These are phyloP conservation scores for Talaromyces sp. DNA, from an alignment of 2,329 filamentous ascomycete genomes.

Conservation along the genomic window DNA sequence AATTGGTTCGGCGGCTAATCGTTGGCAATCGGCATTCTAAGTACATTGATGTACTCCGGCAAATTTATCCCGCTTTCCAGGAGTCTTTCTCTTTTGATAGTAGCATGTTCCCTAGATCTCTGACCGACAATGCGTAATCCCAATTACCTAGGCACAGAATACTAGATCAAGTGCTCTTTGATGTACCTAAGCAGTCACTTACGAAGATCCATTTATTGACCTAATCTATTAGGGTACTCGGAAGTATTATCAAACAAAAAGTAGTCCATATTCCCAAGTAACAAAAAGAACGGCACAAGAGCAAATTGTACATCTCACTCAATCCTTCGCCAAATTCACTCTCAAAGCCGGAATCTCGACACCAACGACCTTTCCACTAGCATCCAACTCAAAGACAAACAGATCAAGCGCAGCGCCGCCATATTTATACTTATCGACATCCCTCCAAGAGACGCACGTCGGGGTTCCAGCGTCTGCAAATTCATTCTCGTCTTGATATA, in stretches of 20 bases:
- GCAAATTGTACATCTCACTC: background rate
- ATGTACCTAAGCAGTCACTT: background rate
- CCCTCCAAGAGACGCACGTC: slow-evolving; percentile 31
- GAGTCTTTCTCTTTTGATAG: too few species aligned
- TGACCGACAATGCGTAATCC: too few species aligned
- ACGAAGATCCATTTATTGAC: background rate
- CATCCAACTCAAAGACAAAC: slow-evolving; percentile 29
- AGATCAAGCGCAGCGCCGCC: slow-evolving; percentile 26
- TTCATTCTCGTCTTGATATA: slow-evolving; percentile 27
- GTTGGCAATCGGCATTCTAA: too few species aligned
- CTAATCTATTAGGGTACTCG: background rate
- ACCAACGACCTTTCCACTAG: slow-evolving; percentile 22
- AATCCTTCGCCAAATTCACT: background rate
- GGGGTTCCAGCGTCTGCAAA: slow-evolving; percentile 27
- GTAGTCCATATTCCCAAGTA: background rate
- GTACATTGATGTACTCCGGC: too few species aligned
- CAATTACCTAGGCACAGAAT: too few species aligned
- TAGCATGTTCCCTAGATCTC: too few species aligned
- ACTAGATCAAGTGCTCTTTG: too few species aligned
- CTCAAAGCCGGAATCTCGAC: slow-evolving; percentile 23
- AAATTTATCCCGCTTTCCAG: too few species aligned
- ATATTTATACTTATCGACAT: slow-evolving; percentile 27
- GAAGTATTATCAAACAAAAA: background rate
- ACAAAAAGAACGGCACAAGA: background rate
- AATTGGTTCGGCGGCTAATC: too few species aligned